Percentiles rank a stretch among this genome's conserved stretches.
Evolutionary conservation across 2,329 filamentous ascomycete genomes (phyloP).

Genomic region (Colletotrichum sidae): DNA sequence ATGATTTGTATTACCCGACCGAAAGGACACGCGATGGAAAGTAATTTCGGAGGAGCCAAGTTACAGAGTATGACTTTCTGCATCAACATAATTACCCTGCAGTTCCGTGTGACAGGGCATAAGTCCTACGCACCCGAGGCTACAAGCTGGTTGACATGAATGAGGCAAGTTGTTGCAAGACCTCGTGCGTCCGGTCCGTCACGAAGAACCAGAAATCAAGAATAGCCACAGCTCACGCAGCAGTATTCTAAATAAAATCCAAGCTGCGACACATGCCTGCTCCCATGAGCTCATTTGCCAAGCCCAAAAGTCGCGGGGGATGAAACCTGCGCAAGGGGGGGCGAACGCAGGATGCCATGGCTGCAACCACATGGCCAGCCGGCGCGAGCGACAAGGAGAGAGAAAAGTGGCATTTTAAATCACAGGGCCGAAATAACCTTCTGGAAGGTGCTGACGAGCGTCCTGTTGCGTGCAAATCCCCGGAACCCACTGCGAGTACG

Average conservation of each 20-base stretch:
- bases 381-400: background rate
- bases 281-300: conserved; percentile 21
- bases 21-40: too few relatives aligned
- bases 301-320: conserved; percentile 8
- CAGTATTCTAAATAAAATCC: background rate
- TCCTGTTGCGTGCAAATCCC: background rate
- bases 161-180: too few relatives aligned
- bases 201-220: background rate
- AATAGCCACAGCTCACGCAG: background rate
- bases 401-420: background rate
- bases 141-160: too few relatives aligned
- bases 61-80: too few relatives aligned
- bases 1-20: too few relatives aligned
- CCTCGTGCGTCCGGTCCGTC: too few relatives aligned
- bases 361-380: background rate
- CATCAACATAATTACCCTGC: too few relatives aligned
- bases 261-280: conserved; percentile 19
- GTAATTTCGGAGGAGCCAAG: too few relatives aligned
- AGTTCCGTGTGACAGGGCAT: too few relatives aligned
- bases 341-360: conserved; percentile 22
- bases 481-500: background rate
- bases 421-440: conserved; percentile 35
- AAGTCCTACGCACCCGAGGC: too few relatives aligned
- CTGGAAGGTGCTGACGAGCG: conserved; percentile 19
- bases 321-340: conserved; percentile 16